Evolutionary conservation across 441 rosid genomes (phyloP), one percentile per base, ranked within the genome.

Genomic region (Adansonia rubrostipa): DNA sequence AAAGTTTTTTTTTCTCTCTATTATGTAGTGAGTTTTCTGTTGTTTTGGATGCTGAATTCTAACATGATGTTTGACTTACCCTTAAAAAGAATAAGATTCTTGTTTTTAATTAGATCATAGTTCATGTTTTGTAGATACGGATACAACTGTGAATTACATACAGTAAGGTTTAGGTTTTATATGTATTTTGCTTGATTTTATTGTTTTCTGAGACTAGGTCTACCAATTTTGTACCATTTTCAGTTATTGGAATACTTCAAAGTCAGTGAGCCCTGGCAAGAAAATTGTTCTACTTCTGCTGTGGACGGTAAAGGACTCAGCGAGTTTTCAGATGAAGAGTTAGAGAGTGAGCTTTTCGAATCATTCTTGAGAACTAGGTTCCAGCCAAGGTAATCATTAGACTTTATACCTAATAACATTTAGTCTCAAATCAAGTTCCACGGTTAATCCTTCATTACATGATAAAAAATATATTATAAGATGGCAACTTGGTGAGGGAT

Each of bases 301-400:
- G 56, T 53, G 9, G 64, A 80, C 45, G 33, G 15, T 33, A 86
- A 69, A 77, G 74, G 58, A 64, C 93, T 95, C 50, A 74, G 64
- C 19, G 84, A 91, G 48, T 61, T 90, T 65, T 83, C 90, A n/a
- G 79, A 79, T 9, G 74, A 83, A 8, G 88, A 87, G 77, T 63
- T 93, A 74, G 98, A 96, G 78, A 85, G 80, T 57, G 92, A 92
- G 81, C 86, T 96, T 33, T 90, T 91, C 73, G 69, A 80, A 19
- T 77, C 83, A 72, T 92, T 91, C 87, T 83, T 92, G 87, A 79
- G 51, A 0, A 78, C 82, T 45, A 87, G 97, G 81, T 96, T 93
- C 84, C 28, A 66, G 62, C 85, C 86, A 58, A 87, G 95, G 98
- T 96, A 83, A 64, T 62, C 57, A 28, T 13, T 64, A 72, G 66